phyloP scores from a whole-genome alignment of 176 grass and related monocot genomes.

The Carex parvula region DNA sequence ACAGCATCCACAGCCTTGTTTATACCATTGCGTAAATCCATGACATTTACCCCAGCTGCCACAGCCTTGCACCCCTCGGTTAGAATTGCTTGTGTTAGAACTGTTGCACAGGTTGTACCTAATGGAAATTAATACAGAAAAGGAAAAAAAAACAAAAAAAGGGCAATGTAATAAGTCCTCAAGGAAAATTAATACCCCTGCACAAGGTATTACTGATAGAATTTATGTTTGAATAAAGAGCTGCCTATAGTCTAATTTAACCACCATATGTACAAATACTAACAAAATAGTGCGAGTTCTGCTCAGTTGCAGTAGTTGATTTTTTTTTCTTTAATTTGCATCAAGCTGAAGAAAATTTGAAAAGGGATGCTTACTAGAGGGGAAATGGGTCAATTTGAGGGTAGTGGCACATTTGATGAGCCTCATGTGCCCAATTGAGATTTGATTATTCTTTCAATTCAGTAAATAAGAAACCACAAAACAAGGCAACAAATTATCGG shows the following conservation, averaged over 20 bases:
- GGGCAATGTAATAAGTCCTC: neutral
- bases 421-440: neutral
- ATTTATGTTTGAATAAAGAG: neutral
- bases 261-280: neutral
- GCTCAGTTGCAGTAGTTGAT: neutral
- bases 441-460: neutral
- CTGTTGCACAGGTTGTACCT: constrained; percentile 96
- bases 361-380: neutral
- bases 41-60: constrained; percentile 77
- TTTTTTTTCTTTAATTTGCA: neutral
- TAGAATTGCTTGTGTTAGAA: constrained; percentile 88
- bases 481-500: neutral
- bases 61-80: constrained; percentile 89
- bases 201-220: neutral
- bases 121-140: constrained; percentile 33
- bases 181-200: neutral
- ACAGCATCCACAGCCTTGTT: constrained; percentile 77
- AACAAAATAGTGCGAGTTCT: neutral
- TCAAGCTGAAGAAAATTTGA: neutral
- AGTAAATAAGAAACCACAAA: neutral
- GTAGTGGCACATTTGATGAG: neutral
- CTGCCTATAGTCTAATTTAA: neutral
- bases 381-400: neutral
- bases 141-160: constrained; percentile 18
- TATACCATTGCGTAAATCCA: constrained; percentile 82